Base-by-base conservation (phyloP, 176 grass and related monocot species). In the Avena atlantica region DNA sequence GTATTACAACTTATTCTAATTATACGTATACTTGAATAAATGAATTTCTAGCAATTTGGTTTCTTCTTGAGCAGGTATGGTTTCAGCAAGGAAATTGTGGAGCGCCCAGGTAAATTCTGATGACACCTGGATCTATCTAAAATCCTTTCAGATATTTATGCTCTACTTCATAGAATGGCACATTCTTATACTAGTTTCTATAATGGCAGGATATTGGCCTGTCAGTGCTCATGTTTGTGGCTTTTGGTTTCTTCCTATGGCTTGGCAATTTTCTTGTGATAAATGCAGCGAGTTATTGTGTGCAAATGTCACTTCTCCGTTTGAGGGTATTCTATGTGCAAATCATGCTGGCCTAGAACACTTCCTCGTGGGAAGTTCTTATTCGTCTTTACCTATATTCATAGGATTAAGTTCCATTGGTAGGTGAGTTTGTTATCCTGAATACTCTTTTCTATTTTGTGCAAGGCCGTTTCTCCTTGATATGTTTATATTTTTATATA, bases 71-170 rank as follows among this genome's bases (percentile, higher is more conserved):
- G 19, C 88, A 98, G 91, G 86, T 98, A 98, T 68, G 91, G 93
- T 55, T 94, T 98, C 80, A 98, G 96, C 74, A 95, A 92, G 86
- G 91, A 98, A 88, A 89, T 98, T 82, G 96, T 98, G 10, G 96
- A 98, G 86, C 87, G 55, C 74, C 91, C 93, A 88, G 93, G 96
- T 94, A 89, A 82, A 57, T 25, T 81, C 21, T 78, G 27, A 51
- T 70, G 49, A 8, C 12, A n/a, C 20, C 37, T 72, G 21, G 36
- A 44, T 89, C 14, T 70, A 6, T 66, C 34, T 78, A 79, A 51
- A 78, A 90, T 57, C 16, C 66, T 49, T 27, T 81, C 58, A 75
- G 10, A 47, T 64, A 20, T 82, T 52, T 74, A 85, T 78, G 70
- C 27, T 61, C 42, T 59, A 1, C 3, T 36, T 76, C 47, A 59